Conservation (phyloP, 148 eudicot species). For the Cornus suecica region DNA sequence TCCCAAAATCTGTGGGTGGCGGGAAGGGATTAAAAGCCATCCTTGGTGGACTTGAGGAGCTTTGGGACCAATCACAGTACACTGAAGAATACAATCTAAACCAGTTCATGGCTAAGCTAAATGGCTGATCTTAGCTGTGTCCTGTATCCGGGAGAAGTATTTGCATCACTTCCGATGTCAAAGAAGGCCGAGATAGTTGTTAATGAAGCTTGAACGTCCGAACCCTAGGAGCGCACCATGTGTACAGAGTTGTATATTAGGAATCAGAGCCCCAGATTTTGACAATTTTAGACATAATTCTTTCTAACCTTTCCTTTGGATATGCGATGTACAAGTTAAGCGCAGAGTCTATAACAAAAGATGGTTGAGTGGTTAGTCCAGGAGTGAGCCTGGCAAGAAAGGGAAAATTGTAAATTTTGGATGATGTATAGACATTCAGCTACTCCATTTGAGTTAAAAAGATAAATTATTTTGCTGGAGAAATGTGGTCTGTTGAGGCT, state of each 20-base stretch:
- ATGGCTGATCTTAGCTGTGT: conserved; percentile 23
- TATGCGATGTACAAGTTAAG: neutral
- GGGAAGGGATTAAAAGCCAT: conserved; percentile 89
- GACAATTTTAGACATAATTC: conserved; percentile 8
- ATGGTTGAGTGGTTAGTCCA: conserved; percentile 8
- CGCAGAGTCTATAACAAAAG: conserved; percentile 10
- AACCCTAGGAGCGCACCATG: neutral
- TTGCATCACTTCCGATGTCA: conserved; percentile 75
- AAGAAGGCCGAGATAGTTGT: conserved; percentile 58
- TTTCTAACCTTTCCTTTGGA: neutral
- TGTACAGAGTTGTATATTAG: conserved; percentile 23
- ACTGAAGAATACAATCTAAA: conserved; percentile 88
- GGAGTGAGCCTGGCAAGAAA: neutral
- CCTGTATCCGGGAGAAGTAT: conserved; percentile 35
- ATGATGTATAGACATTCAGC: conserved; percentile 9
- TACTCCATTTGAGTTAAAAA: neutral
- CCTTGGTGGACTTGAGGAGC: conserved; percentile 90
- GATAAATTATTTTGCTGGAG: neutral
- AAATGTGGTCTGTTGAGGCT: neutral
- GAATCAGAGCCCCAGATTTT: conserved; percentile 18
- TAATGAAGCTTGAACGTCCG: conserved; percentile 47
- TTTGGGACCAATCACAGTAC: conserved; percentile 99
- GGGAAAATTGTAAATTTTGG: conserved; percentile 5
- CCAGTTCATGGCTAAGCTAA: conserved; percentile 82
- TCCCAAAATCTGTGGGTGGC: conserved; percentile 44